These are phyloP conservation scores for Citrus cavaleriei DNA, from an alignment of 345 rosid species.

Conservation along the genomic window DNA sequence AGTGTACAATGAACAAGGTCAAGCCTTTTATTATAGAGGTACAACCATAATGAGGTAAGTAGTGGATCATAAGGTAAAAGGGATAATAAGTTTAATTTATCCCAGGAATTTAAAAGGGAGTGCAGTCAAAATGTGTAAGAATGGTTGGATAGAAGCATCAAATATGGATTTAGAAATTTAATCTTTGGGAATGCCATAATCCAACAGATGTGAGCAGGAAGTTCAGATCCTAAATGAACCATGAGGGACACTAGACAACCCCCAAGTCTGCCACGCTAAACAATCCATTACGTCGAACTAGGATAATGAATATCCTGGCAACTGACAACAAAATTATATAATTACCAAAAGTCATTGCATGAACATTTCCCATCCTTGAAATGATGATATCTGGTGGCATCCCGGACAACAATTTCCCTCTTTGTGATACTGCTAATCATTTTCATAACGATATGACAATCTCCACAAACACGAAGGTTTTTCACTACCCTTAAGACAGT, in stretches of 20 bases:
- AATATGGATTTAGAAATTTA: background rate
- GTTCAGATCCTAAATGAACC: background rate
- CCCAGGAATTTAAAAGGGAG: background rate
- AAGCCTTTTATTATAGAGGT: too few species aligned
- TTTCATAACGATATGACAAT: slow-evolving; percentile 67
- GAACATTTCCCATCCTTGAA: slow-evolving; percentile 67
- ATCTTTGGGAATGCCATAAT: background rate
- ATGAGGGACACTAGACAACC: background rate
- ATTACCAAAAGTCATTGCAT: slow-evolving; percentile 72
- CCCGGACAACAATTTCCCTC: slow-evolving; percentile 66
- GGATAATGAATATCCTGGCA: background rate
- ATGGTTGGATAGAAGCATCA: background rate
- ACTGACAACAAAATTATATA: background rate
- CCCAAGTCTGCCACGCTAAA: background rate
- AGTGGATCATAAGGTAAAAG: too few species aligned
- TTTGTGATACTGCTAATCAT: slow-evolving; percentile 46
- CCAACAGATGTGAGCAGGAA: background rate
- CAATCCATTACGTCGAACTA: background rate
- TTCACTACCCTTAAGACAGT: slow-evolving; percentile 57
- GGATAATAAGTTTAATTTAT: background rate
- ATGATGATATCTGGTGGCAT: slow-evolving; percentile 78
- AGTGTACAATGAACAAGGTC: too few species aligned
- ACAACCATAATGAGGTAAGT: too few species aligned
- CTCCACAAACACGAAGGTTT: slow-evolving; percentile 74
- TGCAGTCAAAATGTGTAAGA: background rate